Evolutionary conservation across 306 rosid genomes (phyloP), one percentile per base, ranked within the genome.

Genomic region (Psophocarpus tetragonolobus): DNA sequence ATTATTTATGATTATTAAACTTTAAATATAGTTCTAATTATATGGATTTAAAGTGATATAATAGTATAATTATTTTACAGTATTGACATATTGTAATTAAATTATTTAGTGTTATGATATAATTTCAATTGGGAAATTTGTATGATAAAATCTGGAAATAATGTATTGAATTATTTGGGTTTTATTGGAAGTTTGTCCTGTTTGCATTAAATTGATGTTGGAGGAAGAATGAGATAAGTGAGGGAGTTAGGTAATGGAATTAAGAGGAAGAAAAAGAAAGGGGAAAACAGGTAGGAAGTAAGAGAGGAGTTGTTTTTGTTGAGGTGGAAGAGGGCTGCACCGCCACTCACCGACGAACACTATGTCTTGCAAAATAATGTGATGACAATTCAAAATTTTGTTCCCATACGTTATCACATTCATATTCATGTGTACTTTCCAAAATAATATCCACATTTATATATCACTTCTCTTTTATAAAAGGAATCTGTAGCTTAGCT

Each of bases 401-500:
- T 38, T 78, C 42, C 53, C 81, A 81, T 78, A 81, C 70, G 54
- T 69, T 74, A 73, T 70, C 82, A 42, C 48, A 69, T 68, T 18
- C 69, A 38, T 27, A 9, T 68, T 18, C 69, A 38, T 27, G 9
- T 63, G 45, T 69, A 74, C 82, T 85, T 81, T 85, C 53, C 15
- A 62, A 77, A 82, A 85, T 69, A 35, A 69, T 74, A 68, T 78
- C 70, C 17, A 73, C 26, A 70, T 70, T 85, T 82, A 24, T 41
- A 69, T 24, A 2, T 64, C 56, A 71, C 27, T 24, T 63, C 56
- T 75, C 27, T 24, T 63, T 75, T 73, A 14, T 48, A 0, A 73
- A 79, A 77, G 79, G 85, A 84, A 88, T 84, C 84, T 56, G 65
- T 72, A 17, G 77, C 69, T 76, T 82, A 84, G 79, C 74, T 81